Evolutionary conservation across 2,329 filamentous ascomycete genomes (phyloP), one percentile per base, ranked within the genome.

Genomic region (Calonectria naviculata): DNA sequence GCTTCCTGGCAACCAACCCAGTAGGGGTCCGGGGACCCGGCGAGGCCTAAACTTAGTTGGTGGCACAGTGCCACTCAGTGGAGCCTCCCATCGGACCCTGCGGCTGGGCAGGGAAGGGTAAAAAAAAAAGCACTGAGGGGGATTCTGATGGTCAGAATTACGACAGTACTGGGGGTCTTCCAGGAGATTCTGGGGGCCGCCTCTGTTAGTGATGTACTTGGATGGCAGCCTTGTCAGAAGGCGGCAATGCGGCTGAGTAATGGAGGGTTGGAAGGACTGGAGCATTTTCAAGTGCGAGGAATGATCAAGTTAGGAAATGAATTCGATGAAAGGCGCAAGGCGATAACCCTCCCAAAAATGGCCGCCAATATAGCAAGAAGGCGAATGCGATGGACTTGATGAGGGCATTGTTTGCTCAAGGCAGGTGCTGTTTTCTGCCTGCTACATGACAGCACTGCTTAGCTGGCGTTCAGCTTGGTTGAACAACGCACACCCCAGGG

Each of bases 181-280:
- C 66, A 71, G 68, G 72, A 61, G 64, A 24, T 61, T 71, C 56
- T 67, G 17, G 42, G 24, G 58, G 29, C 31, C n/a, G 47, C n/a
- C 63, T 54, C 29, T 74, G 76, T 78, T 78, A 78, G 72, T 66
- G 74, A 63, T 64, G 52, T 78, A 78, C 76, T 36, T 73, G 9
- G 10, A 10, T 42, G 36, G 67, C 54, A 76, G 76, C 76, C 72
- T 78, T 67, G 73, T 71, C 65, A 69, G 68, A 67, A 60, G 68
- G 54, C 65, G 62, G 60, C 61, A 21, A 44, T 38, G 34, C 41
- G 36, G 19, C 58, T 15, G 52, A 60, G 28, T 19, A 26, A 4
- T n/a, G 29, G 28, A 15, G 15, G 26, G 31, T 54, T 54, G 46
- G 24, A 41, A 10, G 24, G 19, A 29, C n/a, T 17, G 52, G 26